Percentiles rank a stretch among this genome's conserved stretches.
Conservation (phyloP, 2,329 filamentous ascomycete species). For the Colletotrichum sp. region DNA sequence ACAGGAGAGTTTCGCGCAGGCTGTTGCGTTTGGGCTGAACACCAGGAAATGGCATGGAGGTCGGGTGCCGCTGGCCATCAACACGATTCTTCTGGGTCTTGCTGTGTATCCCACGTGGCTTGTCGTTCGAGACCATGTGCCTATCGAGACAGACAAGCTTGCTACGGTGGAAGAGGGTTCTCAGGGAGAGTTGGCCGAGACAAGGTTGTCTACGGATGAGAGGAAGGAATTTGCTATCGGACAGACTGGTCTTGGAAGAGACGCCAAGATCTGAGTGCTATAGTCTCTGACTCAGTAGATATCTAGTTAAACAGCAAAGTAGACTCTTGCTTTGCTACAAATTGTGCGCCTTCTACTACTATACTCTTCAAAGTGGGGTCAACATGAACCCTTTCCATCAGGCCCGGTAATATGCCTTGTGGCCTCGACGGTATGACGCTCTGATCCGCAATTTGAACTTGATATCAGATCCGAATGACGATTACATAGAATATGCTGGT, state of each 20-base stretch:
- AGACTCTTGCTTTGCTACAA: too few relatives aligned
- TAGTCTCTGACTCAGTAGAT: too few relatives aligned
- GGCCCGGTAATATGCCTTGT: too few relatives aligned
- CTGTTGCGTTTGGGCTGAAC: slow-evolving; percentile 43
- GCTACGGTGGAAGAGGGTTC: background rate
- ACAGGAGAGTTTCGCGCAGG: slow-evolving; percentile 46
- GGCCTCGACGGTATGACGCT: too few relatives aligned
- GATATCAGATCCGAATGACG: too few relatives aligned
- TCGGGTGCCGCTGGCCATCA: slow-evolving; percentile 41
- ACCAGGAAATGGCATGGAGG: slow-evolving; percentile 41
- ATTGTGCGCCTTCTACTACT: too few relatives aligned
- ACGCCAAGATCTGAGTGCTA: background rate
- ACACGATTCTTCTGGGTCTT: slow-evolving; percentile 40
- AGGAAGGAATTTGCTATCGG: slow-evolving; percentile 6
- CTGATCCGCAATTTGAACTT: too few relatives aligned
- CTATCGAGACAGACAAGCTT: slow-evolving; percentile 25
- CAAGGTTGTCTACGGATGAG: background rate
- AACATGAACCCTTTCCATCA: too few relatives aligned
- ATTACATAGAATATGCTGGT: too few relatives aligned
- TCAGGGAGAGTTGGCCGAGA: background rate
- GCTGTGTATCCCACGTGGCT: slow-evolving; percentile 32
- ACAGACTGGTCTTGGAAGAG: slow-evolving; percentile 7
- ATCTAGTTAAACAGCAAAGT: too few relatives aligned
- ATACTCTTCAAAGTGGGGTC: too few relatives aligned
- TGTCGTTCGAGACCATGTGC: slow-evolving; percentile 32